Evolutionary conservation across 148 eudicot genomes (phyloP).

Genomic region (Agrostemma githago): DNA sequence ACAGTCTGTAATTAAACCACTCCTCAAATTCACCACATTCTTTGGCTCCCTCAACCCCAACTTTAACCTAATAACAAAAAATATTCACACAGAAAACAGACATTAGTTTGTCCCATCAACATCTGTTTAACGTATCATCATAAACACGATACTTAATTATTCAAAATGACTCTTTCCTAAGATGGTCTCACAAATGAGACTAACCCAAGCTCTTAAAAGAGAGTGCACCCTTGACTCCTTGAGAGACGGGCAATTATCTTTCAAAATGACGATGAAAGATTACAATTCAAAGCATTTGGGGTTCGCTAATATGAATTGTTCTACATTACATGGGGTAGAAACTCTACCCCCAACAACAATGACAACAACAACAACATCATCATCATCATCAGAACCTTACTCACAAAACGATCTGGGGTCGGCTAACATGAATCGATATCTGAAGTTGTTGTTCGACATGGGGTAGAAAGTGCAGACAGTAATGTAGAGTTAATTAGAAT

Average conservation of each 20-base stretch:
- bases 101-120: neutral
- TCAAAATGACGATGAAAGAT: neutral
- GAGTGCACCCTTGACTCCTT: neutral
- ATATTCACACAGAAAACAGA: neutral
- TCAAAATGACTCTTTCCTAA: neutral
- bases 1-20: conserved; percentile 93
- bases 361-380: too few species aligned
- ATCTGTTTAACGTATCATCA: neutral
- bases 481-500: neutral
- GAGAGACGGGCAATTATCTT: neutral
- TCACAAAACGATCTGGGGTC: too few species aligned
- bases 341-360: too few species aligned
- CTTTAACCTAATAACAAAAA: conserved; percentile 53
- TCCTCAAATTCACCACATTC: conserved; percentile 96
- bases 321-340: too few species aligned
- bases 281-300: neutral
- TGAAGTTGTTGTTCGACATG: too few species aligned
- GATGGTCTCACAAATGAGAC: neutral
- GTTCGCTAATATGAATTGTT: neutral
- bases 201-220: neutral
- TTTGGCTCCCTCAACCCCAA: conserved; percentile 85
- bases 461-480: neutral
- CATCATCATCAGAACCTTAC: too few species aligned
- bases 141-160: neutral
- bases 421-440: neutral